Evolutionary conservation across 495 filamentous ascomycete species (phyloP), one percentile per base, ranked within the genome.

Genomic region (Aspergillus haitiensis): DNA sequence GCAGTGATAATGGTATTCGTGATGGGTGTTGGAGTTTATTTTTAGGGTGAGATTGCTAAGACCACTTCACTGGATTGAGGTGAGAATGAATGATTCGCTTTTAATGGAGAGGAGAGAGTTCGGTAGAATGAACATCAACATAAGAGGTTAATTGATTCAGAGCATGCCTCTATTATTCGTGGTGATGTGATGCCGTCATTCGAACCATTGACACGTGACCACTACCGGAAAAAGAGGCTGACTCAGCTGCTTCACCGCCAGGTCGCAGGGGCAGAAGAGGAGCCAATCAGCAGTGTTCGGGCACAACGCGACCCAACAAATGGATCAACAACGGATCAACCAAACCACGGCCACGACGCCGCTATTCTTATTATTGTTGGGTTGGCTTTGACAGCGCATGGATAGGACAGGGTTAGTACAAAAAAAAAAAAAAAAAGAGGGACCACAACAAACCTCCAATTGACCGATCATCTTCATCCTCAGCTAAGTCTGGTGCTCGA

Each of bases 261-360:
- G 56, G 59, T 62, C 56, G 58, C 50, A 60, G 53, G 56, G 59
- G 57, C 56, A 55, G 44, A 27, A 18, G 37, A 35, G 10, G 36
- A 50, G 37, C 74, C 74, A 77, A 77, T 77, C 69, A 77, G 46
- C n/a, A 35, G 42, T 13, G 7, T 7, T 1, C n/a, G 6, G 59
- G 34, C 48, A 37, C 44, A 61, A 75, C 74, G 74, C 74, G 74
- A 75, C 72, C 74, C 72, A 74, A 71, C 65, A 59, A 60, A 66
- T 63, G 66, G 70, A 72, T 74, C 70, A 74, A 74, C 72, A 74
- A 72, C 63, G 59, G 53, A 61, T 49, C 33, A 58, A 45, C 21
- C 3, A 1, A 27, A 27, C 55, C 45, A 61, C 52, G 53, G 31
- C 59, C 44, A 47, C 44, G 44, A 47, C 44, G 10, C n/a, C 15